Base-by-base conservation (phyloP, 139 green algal species). In the Chlorella sp. region DNA sequence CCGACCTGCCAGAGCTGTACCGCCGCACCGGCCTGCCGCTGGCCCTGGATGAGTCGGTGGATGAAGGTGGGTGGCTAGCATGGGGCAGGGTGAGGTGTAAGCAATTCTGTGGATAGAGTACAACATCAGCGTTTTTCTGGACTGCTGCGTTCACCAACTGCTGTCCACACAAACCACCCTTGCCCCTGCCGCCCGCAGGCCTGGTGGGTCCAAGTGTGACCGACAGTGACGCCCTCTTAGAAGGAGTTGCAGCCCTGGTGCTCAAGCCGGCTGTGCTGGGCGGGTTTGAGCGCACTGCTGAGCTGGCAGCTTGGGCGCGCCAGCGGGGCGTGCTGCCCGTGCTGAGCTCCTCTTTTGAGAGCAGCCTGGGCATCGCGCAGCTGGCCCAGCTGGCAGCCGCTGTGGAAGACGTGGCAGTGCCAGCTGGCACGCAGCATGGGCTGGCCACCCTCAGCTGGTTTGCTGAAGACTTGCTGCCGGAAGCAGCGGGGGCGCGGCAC, bases 41-140 rank as follows among this genome's bases (percentile, higher is more conserved):
- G 11, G 97, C 96, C 0, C 91, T 98, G 40, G 97, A 99, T 73
- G 97, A 99, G 91, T 96, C 89, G 3, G 61, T 99, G 53, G 96
- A 99, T 66, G 95, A 97, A 76, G 94, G 93, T 76, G 79, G 16
- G 87, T 26, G 34, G 69, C 37, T 19, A 36, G 69, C 15, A 28
- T 16, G 28, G 32, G 69, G 5, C 22, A 73, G 64, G 64, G 64
- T 73, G 14, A 36, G 30, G 30, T 34, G 69, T 28, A n/a, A 12
- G 68, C 21, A 30, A 22, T 18, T 16, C 28, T 24, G 69, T 77
- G 69, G 69, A 39, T 77, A 7, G 1, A 36, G 3, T 3, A 28
- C 28, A 37, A 19, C 12, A 77, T 19, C 69, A 36, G 28, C n/a
- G n/a, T 19, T 84, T 18, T 18, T 39, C 40, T 26, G 24, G 40